Evolutionary conservation across 495 filamentous ascomycete species (phyloP), one percentile per base, ranked within the genome.

Genomic region (Neurospora sp.): DNA sequence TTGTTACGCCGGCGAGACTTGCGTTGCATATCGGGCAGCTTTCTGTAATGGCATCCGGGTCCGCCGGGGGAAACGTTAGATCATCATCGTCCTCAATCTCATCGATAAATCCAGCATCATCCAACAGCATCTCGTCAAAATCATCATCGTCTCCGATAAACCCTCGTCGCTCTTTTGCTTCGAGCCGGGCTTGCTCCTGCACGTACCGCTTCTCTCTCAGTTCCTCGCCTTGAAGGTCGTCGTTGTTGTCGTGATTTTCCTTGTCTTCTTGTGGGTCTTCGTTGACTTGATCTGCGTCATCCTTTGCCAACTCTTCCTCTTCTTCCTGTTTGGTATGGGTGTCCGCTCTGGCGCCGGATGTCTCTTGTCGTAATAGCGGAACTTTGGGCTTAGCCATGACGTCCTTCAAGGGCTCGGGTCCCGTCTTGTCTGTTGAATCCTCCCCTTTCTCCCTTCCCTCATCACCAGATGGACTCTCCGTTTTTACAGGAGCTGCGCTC

Each of bases 1-100:
- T 86, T 40, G 79, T 87, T 44, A 92, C 78, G 3, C 89, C 89
- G 4, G 77, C 82, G 20, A 97, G 80, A 76, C 81, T 89, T 40
- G 82, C 83, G 76, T 87, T 86, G 77, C 94, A 98, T 59, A 97
- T 88, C 1, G 94, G 94, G 83, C 94, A 98, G 70, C 81, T 77
- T 70, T 81, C 79, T 39, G 79, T 76, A 76, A 85, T 82, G 20
- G 77, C 76, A 11, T 69, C 71, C 38, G 69, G 44, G 18, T 74
- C 72, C 54, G 54, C 54, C 27, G 54, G 23, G 54, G 54, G 27
- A 66, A 66, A 66, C 14, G 54, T 66, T 66, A 66, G 54, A 16
- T 59, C 70, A 16, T 44, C 40, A 4, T 46, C 66, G 14, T 54
- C 71, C 16, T 41, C 73, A 66, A 35, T 35, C 54, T 66, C 54